Evolutionary conservation across 2,329 filamentous ascomycete species (phyloP).

Genomic region (Pyricularia grisea): DNA sequence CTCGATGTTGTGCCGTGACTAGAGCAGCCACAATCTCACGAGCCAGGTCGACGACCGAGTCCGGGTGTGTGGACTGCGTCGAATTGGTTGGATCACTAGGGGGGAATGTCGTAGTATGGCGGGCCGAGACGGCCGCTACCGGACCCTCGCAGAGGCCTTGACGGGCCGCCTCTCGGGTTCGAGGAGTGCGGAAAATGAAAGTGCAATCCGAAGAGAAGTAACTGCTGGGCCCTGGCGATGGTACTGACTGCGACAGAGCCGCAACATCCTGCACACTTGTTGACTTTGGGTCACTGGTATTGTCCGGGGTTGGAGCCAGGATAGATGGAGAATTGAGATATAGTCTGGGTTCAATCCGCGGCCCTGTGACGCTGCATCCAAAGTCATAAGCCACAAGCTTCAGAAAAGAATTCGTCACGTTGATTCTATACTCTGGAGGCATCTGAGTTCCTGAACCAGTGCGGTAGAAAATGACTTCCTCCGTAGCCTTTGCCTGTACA

Average conservation of each 20-base stretch:
- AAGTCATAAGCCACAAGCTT: constrained; percentile 59
- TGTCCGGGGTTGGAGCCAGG: constrained; percentile 9
- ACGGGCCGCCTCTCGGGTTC: constrained; percentile 49
- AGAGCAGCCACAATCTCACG: constrained; percentile 52
- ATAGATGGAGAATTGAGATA: constrained; percentile 33
- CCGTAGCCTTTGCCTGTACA: constrained; percentile 3
- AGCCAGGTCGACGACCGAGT: constrained; percentile 53
- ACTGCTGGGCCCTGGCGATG: constrained; percentile 24
- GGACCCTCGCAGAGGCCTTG: constrained; percentile 53
- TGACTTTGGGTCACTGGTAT: neutral
- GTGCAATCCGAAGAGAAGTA: constrained; percentile 50
- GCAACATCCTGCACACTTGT: neutral
- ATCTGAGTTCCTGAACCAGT: constrained; percentile 43
- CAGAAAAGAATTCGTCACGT: constrained; percentile 48
- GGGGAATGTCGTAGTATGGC: constrained; percentile 43
- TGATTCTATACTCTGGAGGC: constrained; percentile 48
- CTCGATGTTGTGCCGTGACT: constrained; percentile 54
- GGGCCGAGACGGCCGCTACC: constrained; percentile 48
- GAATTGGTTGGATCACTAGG: constrained; percentile 6
- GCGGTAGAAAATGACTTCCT: constrained; percentile 26
- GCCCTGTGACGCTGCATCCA: constrained; percentile 48
- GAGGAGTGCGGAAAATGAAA: constrained; percentile 51
- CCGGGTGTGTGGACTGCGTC: constrained; percentile 18
- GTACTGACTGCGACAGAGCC: neutral
- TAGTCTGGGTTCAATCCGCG: constrained; percentile 50